Percentiles rank a stretch among this genome's conserved stretches.
These are phyloP conservation scores for Parascedosporium putredinis DNA, from an alignment of 2,329 filamentous ascomycete species.

Conservation along the genomic window DNA sequence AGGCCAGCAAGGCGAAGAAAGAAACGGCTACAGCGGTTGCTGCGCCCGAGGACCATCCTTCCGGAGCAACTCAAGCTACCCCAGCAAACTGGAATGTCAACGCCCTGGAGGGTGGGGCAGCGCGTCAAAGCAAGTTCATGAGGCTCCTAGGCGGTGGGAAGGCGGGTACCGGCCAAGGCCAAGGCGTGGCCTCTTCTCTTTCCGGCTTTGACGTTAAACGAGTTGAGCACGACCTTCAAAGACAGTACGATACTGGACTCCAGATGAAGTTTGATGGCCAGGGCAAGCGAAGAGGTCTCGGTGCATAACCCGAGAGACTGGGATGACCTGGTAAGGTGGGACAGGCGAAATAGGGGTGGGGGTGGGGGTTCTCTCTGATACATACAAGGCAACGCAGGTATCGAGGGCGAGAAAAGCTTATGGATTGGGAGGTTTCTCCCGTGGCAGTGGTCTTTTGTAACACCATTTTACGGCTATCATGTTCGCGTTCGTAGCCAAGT, in stretches of 20 bases:
- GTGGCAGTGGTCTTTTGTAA: too few relatives aligned
- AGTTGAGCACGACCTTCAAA: slow-evolving; percentile 42
- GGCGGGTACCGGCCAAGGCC: slow-evolving; percentile 9
- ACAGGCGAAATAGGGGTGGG: too few relatives aligned
- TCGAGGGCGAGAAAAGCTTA: too few relatives aligned
- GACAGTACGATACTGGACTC: slow-evolving; percentile 46
- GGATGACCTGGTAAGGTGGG: too few relatives aligned
- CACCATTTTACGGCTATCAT: too few relatives aligned
- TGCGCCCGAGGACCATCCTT: slow-evolving; percentile 10
- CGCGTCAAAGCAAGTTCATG: slow-evolving; percentile 46
- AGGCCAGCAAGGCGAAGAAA: slow-evolving; percentile 18
- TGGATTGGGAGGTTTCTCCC: too few relatives aligned
- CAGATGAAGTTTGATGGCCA: slow-evolving; percentile 42
- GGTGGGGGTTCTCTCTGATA: too few relatives aligned
- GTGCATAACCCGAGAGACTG: slow-evolving; percentile 24
- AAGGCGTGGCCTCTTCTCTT: background rate
- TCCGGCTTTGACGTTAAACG: slow-evolving; percentile 15
- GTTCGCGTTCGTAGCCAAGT: background rate
- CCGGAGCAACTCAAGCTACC: slow-evolving; percentile 12
- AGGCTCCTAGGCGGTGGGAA: slow-evolving; percentile 45
- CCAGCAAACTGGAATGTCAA: slow-evolving; percentile 42
- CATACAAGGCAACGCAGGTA: too few relatives aligned
- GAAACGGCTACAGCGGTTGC: slow-evolving; percentile 13
- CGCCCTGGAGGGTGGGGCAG: slow-evolving; percentile 37
- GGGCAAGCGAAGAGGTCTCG: slow-evolving; percentile 40